Percentiles rank a stretch among this genome's conserved stretches.
phyloP scores from a whole-genome alignment of 306 rosid genomes.

The Vigna hirtella region DNA sequence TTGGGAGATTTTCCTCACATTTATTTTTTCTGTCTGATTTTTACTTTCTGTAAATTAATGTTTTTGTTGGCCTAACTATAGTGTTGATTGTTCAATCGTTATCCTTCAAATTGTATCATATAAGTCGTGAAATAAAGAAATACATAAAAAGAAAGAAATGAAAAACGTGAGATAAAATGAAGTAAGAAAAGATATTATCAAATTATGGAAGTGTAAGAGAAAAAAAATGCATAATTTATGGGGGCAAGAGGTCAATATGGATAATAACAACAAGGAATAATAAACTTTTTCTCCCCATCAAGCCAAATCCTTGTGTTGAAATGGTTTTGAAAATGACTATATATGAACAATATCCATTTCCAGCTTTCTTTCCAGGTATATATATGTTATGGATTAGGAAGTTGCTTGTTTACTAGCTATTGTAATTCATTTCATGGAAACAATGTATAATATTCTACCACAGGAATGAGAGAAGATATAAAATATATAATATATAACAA shows the following conservation, averaged over 20 bases:
- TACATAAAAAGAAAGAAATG: neutral
- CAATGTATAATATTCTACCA: neutral
- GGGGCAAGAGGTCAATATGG: neutral
- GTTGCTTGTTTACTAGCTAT: neutral
- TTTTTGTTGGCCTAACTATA: slow-evolving; percentile 39
- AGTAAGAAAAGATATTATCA: neutral
- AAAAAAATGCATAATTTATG: neutral
- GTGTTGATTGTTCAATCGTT: slow-evolving; percentile 43
- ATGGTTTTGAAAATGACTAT: slow-evolving; percentile 25
- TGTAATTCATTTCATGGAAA: neutral
- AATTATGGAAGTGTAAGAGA: neutral
- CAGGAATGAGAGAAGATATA: neutral
- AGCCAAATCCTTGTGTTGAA: slow-evolving; percentile 32
- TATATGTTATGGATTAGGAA: neutral
- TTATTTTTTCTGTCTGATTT: slow-evolving; percentile 42
- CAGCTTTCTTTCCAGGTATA: slow-evolving; percentile 8
- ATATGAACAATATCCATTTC: neutral
- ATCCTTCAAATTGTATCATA: neutral
- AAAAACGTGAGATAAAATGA: neutral
- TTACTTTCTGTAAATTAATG: no score
- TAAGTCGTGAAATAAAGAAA: neutral
- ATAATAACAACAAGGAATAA: slow-evolving; percentile 16
- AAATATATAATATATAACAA: no score
- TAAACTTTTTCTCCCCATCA: slow-evolving; percentile 7
- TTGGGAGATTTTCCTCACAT: slow-evolving; percentile 29